Evolutionary conservation across 169 alveolate species (phyloP), one percentile per base, ranked within the genome.

Genomic region (Plasmodium ovale): DNA sequence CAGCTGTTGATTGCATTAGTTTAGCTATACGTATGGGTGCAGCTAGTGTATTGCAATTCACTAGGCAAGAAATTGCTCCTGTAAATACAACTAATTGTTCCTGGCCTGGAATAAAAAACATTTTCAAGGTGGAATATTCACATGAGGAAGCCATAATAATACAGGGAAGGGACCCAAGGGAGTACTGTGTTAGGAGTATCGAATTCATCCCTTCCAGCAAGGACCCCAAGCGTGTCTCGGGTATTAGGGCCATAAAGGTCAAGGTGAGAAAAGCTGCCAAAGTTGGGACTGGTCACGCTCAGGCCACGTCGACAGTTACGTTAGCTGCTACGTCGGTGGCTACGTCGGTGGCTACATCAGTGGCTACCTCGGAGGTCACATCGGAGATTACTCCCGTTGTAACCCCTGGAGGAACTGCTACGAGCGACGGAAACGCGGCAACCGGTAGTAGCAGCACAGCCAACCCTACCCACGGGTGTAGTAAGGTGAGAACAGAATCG

Each of bases 111-210:
- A 33, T 71, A 72, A 77, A 73, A 44, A 72, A 89, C 44, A 39
- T 71, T 5, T 82, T 69, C 39, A 79, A 87, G 71, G 93, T 88
- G 35, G 95, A 92, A 62, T 92, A 92, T 51, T 87, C 93, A 42
- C 95, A 92, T 90, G 90, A 92, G 12, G 95, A 92, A 67, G 92
- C 93, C 39, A 69, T 72, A 0, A 74, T 89, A 19, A 85, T 89
- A n/a, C 87, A 87, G 59, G 95, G 95, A n/a, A 89, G 93, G 37
- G 95, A 92, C 37, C 95, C 95, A 31, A 77, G 95, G 27, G 95
- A 92, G 29, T 89, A 60, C 67, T 79, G 92, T 64, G 87, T 89
- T 10, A 89, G 84, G 58, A 82, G 93, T 72, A 35, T 87, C 68
- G 95, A 92, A 68, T 87, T 92, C 64, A 53, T 92, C 37, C 88